Base-by-base conservation (phyloP, 2,329 filamentous ascomycete species). In the Cladobotryum mycophilum region DNA sequence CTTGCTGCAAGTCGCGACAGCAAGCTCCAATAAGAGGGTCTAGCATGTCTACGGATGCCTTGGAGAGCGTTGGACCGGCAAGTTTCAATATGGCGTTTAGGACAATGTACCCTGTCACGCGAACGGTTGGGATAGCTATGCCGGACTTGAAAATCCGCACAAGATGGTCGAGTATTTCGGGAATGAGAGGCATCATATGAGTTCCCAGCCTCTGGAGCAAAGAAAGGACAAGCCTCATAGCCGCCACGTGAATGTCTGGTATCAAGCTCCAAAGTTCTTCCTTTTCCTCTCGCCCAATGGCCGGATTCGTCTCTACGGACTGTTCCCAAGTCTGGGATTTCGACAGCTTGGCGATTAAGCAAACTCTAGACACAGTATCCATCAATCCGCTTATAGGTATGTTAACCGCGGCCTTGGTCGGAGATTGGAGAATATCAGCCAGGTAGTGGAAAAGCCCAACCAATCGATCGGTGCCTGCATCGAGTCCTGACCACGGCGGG, bases 251-350 rank as follows among this genome's bases (percentile, higher is more conserved):
- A 37, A 96, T 79, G 9, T 79, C 75, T 4, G 91, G 88, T 11
- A 96, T 75, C 15, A 81, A 74, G 43, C 78, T 72, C 80, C 87
- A 91, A 3, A 96, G 75, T 41, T 84, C 81, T 48, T 95, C 89
- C 54, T 85, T 85, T 67, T 96, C 92, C 45, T 95, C 88, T 54
- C 86, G 81, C 33, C 83, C 78, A 55, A 93, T 81, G 55, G 88
- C 85, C 7, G 83, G 75, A 58, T 90, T 91, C 53, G 84, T 74
- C 53, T 84, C 80, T n/a, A 81, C 68, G 2, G 71, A 74, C 56
- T 74, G 73, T 53, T 77, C 71, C 57, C 70, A 71, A 17, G 66
- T 67, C 53, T 74, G 75, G 53, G 65, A 70, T 63, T 61, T 75
- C 50, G 57, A 80, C 66, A 66, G 81, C 56, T 64, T 78, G 65